A percentile compares a stretch with the other conserved stretches of the same genome.
Conservation (phyloP, 225 moss, liverwort and hornwort species). For the Lunularia cruciata region DNA sequence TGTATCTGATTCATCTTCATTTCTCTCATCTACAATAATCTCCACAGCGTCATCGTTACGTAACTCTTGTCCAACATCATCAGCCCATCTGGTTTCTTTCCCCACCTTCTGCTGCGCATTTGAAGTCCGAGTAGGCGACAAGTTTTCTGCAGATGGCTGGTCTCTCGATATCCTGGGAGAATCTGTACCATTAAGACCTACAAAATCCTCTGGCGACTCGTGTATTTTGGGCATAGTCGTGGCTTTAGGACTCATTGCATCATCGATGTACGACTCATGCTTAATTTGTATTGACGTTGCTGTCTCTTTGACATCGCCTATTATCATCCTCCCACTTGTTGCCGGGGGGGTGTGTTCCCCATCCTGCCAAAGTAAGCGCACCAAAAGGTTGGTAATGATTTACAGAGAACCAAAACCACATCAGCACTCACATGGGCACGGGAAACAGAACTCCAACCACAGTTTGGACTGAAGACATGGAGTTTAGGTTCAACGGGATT, state of each 20-base stretch:
- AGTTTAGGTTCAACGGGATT: no score
- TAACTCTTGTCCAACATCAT: slow-evolving; percentile 18
- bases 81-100: slow-evolving; percentile 50
- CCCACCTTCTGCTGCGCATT: slow-evolving; percentile 8
- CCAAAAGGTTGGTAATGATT: not conserved
- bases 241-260: not conserved
- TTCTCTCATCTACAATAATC: slow-evolving; percentile 52
- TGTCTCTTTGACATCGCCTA: not conserved
- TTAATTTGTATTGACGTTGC: not conserved
- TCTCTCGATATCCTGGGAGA: not conserved
- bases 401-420: no score
- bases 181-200: not conserved
- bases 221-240: not conserved
- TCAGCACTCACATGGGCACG: no score
- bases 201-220: not conserved
- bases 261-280: not conserved
- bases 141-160: not conserved
- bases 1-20: slow-evolving; percentile 15
- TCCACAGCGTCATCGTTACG: slow-evolving; percentile 27
- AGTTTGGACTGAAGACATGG: no score
- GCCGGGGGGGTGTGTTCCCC: slow-evolving; percentile 3
- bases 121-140: not conserved
- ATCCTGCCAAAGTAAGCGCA: slow-evolving; percentile 10
- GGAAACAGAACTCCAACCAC: no score
- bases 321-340: not conserved